These are phyloP conservation scores for Dalechampia spathulata DNA, from an alignment of 441 rosid genomes.

Conservation along the genomic window DNA sequence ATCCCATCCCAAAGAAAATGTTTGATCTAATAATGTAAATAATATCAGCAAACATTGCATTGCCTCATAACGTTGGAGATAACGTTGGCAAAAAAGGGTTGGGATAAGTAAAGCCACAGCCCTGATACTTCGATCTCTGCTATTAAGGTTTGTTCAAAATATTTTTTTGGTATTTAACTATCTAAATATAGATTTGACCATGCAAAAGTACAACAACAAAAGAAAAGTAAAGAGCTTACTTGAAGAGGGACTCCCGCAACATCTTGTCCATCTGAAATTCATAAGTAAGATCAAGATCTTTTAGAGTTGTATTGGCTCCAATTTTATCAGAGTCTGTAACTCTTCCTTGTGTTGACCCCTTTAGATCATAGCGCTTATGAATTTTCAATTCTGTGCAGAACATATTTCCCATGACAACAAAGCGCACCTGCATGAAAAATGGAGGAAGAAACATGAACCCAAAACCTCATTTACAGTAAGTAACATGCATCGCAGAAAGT, in stretches of 20 bases:
- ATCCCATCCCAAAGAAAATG: too few species aligned
- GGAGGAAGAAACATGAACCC: not conserved
- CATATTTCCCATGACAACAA: constrained; percentile 99
- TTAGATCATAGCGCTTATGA: constrained; percentile 86
- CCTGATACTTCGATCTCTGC: too few species aligned
- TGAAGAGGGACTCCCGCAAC: constrained; percentile 66
- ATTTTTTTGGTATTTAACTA: too few species aligned
- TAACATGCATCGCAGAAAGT: constrained; percentile 11
- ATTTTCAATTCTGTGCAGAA: constrained; percentile 94
- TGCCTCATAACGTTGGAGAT: too few species aligned
- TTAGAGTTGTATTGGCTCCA: constrained; percentile 62
- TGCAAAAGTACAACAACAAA: not conserved
- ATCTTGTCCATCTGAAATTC: constrained; percentile 89
- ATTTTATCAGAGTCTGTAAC: constrained; percentile 60
- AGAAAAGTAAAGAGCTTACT: constrained; percentile 35
- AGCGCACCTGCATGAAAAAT: constrained; percentile 56
- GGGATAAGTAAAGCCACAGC: too few species aligned
- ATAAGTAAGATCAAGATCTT: constrained; percentile 78
- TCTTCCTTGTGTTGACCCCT: constrained; percentile 91
- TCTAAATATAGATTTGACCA: too few species aligned
- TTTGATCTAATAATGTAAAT: too few species aligned
- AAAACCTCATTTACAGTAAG: constrained; percentile 2
- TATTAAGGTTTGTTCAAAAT: too few species aligned
- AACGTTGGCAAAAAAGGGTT: too few species aligned
- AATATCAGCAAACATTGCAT: too few species aligned